Evolutionary conservation across 257 asterid species (phyloP).

Genomic region (Fraxinus americana): DNA sequence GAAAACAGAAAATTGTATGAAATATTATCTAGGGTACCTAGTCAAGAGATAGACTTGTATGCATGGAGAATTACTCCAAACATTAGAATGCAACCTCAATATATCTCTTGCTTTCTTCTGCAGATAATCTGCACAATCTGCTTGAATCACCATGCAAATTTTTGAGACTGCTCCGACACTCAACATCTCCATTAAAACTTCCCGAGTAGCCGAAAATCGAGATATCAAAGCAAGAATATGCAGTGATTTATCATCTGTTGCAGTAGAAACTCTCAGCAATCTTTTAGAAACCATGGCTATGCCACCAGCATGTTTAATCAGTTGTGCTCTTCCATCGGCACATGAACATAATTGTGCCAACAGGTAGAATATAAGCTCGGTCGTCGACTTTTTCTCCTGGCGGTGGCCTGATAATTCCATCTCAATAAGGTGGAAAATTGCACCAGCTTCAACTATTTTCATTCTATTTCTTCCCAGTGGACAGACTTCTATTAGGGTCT

Average conservation of each 20-base stretch:
- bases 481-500: constrained; percentile 46
- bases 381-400: constrained; percentile 9
- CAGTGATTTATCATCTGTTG: constrained; percentile 55
- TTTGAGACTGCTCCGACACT: constrained; percentile 80
- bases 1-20: too few species aligned
- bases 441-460: constrained; percentile 61
- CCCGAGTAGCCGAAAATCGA: constrained; percentile 57
- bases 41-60: constrained; percentile 76
- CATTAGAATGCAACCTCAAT: constrained; percentile 66
- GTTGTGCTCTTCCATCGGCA: constrained; percentile 85
- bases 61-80: constrained; percentile 82
- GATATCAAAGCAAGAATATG: constrained; percentile 57
- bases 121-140: constrained; percentile 58
- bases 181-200: constrained; percentile 77
- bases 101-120: constrained; percentile 76
- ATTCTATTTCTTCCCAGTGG: constrained; percentile 50
- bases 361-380: constrained; percentile 57
- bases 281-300: constrained; percentile 66
- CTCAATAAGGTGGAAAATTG: constrained; percentile 56
- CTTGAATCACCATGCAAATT: constrained; percentile 88
- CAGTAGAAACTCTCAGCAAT: constrained; percentile 63
- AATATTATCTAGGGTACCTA: constrained; percentile 34
- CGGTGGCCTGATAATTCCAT: constrained; percentile 31
- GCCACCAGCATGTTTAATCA: constrained; percentile 48
- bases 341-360: constrained; percentile 64